phyloP scores from a whole-genome alignment of 2,329 filamentous ascomycete species.

The Thyridium curvatum region DNA sequence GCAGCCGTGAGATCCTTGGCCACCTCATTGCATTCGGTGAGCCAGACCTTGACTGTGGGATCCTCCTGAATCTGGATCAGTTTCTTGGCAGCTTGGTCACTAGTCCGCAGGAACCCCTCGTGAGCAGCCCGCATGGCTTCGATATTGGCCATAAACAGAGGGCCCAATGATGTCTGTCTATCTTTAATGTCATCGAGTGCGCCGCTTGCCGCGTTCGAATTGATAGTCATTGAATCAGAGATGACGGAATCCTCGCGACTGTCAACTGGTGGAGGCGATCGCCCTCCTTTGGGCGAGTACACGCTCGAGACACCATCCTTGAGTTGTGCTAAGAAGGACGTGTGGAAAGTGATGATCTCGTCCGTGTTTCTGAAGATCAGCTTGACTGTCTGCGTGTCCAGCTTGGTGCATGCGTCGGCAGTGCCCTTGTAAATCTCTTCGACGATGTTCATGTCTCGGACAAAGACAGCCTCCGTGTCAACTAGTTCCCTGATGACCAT shows the following conservation, averaged over 20 bases:
- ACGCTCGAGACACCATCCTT: constrained; percentile 75
- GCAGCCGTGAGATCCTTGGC: constrained; percentile 88
- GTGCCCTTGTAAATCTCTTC: constrained; percentile 98
- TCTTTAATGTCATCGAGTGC: constrained; percentile 43
- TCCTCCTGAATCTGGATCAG: constrained; percentile 59
- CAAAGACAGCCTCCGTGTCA: constrained; percentile 86
- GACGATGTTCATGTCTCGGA: constrained; percentile 93
- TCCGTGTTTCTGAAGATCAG: constrained; percentile 89
- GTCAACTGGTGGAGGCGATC: constrained; percentile 34
- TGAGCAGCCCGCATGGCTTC: constrained; percentile 55
- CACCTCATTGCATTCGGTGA: constrained; percentile 87
- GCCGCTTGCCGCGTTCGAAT: constrained; percentile 31
- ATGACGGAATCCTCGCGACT: constrained; percentile 17
- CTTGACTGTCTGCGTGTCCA: constrained; percentile 80
- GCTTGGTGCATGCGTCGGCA: constrained; percentile 70
- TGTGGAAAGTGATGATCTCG: constrained; percentile 83
- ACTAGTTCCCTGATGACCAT: constrained; percentile 87
- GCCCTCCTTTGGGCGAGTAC: constrained; percentile 58
- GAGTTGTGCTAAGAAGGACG: constrained; percentile 69
- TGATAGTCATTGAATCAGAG: constrained; percentile 21
- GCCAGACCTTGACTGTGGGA: constrained; percentile 69
- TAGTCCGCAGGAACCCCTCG: constrained; percentile 57
- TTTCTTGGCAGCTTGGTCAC: constrained; percentile 54
- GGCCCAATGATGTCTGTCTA: constrained; percentile 44
- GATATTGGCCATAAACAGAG: constrained; percentile 49